Conservation (phyloP, 2,329 filamentous ascomycete genomes). For the Alternaria conjuncta region DNA sequence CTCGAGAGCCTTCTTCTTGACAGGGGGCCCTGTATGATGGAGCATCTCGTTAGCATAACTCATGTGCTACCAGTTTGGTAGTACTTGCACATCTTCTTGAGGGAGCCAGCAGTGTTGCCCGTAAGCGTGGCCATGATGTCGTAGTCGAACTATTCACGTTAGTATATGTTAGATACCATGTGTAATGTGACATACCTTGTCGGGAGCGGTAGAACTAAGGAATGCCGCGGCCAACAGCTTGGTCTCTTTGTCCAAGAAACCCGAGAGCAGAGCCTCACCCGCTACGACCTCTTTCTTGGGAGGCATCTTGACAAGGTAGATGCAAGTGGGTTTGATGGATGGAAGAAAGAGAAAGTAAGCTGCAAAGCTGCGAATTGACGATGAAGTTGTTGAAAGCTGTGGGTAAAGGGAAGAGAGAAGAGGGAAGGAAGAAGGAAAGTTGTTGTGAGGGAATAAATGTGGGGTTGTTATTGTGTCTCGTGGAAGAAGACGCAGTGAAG, state of each 20-base stretch:
- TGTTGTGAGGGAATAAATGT: background rate
- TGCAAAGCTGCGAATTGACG: background rate
- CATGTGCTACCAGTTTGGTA: background rate
- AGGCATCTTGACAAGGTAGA: slow-evolving; percentile 22
- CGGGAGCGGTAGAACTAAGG: slow-evolving; percentile 29
- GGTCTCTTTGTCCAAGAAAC: slow-evolving; percentile 34
- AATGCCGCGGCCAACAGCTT: slow-evolving; percentile 42
- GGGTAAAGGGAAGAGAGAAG: background rate
- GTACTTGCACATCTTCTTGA: slow-evolving; percentile 41
- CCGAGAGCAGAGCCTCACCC: slow-evolving; percentile 16
- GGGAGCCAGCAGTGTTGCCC: slow-evolving; percentile 36
- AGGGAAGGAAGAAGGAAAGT: background rate
- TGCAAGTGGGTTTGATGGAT: background rate
- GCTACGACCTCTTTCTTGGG: slow-evolving; percentile 30
- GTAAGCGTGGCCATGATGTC: slow-evolving; percentile 36
- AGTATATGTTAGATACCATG: background rate
- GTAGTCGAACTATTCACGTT: slow-evolving; percentile 34
- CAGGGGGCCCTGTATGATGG: slow-evolving; percentile 18
- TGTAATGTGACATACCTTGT: slow-evolving; percentile 30
- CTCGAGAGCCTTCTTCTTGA: slow-evolving; percentile 41
- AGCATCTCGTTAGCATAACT: background rate
- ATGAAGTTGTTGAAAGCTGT: background rate
- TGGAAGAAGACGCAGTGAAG: slow-evolving; percentile 11
- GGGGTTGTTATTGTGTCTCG: slow-evolving; percentile 7
- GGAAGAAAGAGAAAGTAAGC: background rate